Evolutionary conservation across 1,284 basidiomycete genomes (phyloP), one percentile per base, ranked within the genome.

Genomic region (Bjerkandera adusta): DNA sequence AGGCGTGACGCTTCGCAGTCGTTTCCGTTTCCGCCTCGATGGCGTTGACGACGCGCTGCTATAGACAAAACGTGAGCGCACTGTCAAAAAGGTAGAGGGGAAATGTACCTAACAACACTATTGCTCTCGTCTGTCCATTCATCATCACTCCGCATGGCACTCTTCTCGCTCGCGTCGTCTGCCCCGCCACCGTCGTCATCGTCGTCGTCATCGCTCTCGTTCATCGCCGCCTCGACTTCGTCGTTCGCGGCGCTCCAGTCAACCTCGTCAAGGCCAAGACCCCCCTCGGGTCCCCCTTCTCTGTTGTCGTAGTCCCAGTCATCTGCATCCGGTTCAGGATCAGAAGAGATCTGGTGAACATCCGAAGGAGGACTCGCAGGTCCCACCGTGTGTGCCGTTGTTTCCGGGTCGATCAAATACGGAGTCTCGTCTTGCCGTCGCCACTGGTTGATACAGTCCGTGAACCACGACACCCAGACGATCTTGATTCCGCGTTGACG

Each of bases 391-490:
- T n/a, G n/a, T 29, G 45, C 48, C 27, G 50, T 52, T 13, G 57
- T 53, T 44, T 60, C 58, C 8, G 63, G 63, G 53, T 86, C 83
- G 36, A 91, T 69, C 35, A 85, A 66, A 66, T 92, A 93, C 15
- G 73, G 72, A 0, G 66, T 70, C 67, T 94, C 92, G 54, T 85
- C 79, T 60, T 85, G 82, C 48, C 79, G 77, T 39, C 67, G 66
- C 94, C 94, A 98, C 26, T 85, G 69, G 13, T 88, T 85, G 43
- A 95, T 73, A 10, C 85, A 90, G 61, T 94, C 87, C 40, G 83
- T 84, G 59, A 97, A 87, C 95, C 95, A 98, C 7, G 79, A 71
- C 3, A 90, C 70, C 81, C 87, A 89, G 5, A 99, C 93, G 50
- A 97, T 80, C 57, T 88, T 81, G 56, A 92, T 77, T 11, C 77